Base-by-base conservation (phyloP, 495 filamentous ascomycete species). In the Aspergillus asperescens region DNA sequence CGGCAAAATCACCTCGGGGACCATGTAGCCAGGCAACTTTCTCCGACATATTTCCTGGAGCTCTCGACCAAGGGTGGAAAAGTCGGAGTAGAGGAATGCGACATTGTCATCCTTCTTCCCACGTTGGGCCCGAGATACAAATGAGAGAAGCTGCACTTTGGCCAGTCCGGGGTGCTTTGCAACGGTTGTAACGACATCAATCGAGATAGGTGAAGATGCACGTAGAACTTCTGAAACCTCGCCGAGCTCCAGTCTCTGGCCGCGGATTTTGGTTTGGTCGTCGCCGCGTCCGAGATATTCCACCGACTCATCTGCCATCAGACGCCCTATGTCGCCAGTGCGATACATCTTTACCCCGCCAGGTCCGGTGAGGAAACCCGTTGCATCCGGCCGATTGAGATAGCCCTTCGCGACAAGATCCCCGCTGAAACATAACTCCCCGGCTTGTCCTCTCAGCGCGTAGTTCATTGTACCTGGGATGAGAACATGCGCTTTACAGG, bases 371-470 rank as follows among this genome's bases (percentile, higher is more conserved):
- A 70, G 61, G 49, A 76, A 77, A 13, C 73, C 68, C 7, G 67
- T 71, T 18, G 73, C 70, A 25, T 89, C 81, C 3, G 81, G 76
- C 4, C 89, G 77, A 35, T 91, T 91, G 32, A 93, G 74, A 58
- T 96, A 96, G 0, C 90, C 91, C 57, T 85, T 89, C 6, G 86
- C 91, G 27, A 96, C 89, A 5, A 96, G 74, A 51, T 83, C 86
- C 0, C 91, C 91, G 5, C 86, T 87, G 25, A 95, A 82, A 59
- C 89, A 95, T 5, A 96, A 79, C 62, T 96, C 91, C 18, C 91
- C 91, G 27, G 92, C 75, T 7, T 80, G 85, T 5, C 91, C 90
- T n/a, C 83, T 77, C 5, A 91, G 66, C 7, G 90, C 86, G 1
- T 87, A 84, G 3, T 66, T 63, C n/a, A 83, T 75, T 0, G 86